A percentile compares a stretch with the other conserved stretches of the same genome.
These are phyloP conservation scores for Lathyrus sativus DNA, from an alignment of 306 rosid species.

Conservation along the genomic window DNA sequence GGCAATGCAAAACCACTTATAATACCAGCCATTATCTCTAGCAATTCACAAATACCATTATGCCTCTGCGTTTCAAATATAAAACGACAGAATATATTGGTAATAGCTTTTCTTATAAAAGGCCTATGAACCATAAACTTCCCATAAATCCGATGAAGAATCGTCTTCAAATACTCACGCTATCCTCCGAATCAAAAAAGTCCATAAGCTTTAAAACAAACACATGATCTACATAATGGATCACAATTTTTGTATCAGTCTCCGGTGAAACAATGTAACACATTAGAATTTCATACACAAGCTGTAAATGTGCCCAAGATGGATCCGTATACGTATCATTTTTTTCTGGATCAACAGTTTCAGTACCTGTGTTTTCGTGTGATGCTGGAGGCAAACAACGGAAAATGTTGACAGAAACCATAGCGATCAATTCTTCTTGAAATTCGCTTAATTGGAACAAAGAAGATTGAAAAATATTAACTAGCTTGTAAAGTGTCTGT, in stretches of 20 bases:
- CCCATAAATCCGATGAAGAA: conserved; percentile 68
- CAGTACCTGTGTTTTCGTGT: conserved; percentile 42
- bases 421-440: conserved; percentile 61
- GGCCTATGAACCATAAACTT: conserved; percentile 80
- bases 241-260: conserved; percentile 54
- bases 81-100: conserved; percentile 63
- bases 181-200: conserved; percentile 78
- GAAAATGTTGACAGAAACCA: conserved; percentile 70
- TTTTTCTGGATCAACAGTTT: conserved; percentile 53
- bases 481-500: conserved; percentile 64
- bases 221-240: conserved; percentile 55
- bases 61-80: conserved; percentile 14
- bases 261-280: conserved; percentile 65
- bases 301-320: conserved; percentile 66
- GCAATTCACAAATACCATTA: no score
- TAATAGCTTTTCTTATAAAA: conserved; percentile 66
- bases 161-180: conserved; percentile 64
- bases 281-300: conserved; percentile 63
- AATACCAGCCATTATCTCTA: no score
- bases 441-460: conserved; percentile 44
- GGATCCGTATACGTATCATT: conserved; percentile 59
- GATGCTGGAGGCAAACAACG: conserved; percentile 70
- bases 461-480: conserved; percentile 52
- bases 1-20: no score
- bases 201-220: conserved; percentile 62